phyloP scores from a whole-genome alignment of 495 filamentous ascomycete genomes.

The Jackrogersella minutella region DNA sequence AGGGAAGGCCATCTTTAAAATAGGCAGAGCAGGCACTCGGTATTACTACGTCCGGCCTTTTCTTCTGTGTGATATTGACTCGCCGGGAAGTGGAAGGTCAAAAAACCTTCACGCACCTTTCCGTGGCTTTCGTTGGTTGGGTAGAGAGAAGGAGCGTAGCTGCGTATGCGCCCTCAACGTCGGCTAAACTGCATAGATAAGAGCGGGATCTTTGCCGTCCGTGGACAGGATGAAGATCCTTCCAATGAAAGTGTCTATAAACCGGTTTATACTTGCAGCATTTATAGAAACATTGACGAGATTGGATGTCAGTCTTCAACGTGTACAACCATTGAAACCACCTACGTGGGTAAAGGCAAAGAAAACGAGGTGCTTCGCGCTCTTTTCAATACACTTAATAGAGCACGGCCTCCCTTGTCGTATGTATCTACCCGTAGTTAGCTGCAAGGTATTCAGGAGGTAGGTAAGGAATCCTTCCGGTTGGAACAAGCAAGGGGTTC shows the following conservation, averaged over 20 bases:
- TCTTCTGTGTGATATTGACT: background rate
- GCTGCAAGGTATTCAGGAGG: conserved; percentile 16
- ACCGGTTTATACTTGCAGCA: background rate
- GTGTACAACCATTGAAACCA: conserved; percentile 4
- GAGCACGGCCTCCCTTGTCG: background rate
- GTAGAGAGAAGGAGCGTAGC: conserved; percentile 7
- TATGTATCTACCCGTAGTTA: conserved; percentile 5
- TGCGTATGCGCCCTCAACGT: conserved; percentile 7
- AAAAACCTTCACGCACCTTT: background rate
- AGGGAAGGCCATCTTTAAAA: background rate
- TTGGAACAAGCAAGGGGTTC: conserved; percentile 14
- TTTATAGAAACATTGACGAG: background rate
- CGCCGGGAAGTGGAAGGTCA: conserved; percentile 9
- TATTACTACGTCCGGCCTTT: conserved; percentile 5
- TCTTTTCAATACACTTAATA: background rate
- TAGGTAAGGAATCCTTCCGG: conserved; percentile 21
- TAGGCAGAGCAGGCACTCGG: background rate
- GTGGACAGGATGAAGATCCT: background rate
- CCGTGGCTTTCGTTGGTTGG: conserved; percentile 7
- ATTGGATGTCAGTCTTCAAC: background rate
- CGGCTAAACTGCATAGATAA: conserved; percentile 33
- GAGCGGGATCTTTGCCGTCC: conserved; percentile 14
- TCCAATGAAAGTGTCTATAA: background rate
- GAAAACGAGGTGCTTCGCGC: background rate
- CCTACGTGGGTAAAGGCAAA: background rate